Evolutionary conservation across 2,329 filamentous ascomycete genomes (phyloP).

Genomic region (Pezicula radicicola): DNA sequence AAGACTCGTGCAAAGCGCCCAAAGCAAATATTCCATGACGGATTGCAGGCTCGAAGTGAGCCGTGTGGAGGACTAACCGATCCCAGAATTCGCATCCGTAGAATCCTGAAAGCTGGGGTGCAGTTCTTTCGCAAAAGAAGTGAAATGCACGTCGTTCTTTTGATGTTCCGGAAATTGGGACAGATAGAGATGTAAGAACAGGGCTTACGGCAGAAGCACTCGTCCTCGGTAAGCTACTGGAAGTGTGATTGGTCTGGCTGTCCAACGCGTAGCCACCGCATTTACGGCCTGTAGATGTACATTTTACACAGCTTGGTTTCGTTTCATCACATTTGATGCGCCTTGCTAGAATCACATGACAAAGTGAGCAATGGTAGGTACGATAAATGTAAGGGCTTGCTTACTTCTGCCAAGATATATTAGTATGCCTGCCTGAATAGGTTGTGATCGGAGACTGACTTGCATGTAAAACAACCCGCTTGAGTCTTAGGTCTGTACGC

Average conservation of each 20-base stretch:
- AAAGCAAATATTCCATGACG: slow-evolving; percentile 4
- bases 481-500: slow-evolving; percentile 2
- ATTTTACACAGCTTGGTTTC: slow-evolving; percentile 1
- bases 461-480: not conserved
- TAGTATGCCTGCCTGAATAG: not conserved
- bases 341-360: not conserved
- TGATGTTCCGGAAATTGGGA: not conserved
- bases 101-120: slow-evolving; percentile 1
- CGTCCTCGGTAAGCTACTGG: not conserved
- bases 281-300: slow-evolving; percentile 1
- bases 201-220: too few relatives aligned
- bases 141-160: not conserved
- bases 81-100: slow-evolving; percentile 6
- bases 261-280: not conserved
- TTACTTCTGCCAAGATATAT: not conserved
- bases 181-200: not conserved
- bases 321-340: slow-evolving; percentile 5
- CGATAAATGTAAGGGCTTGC: not conserved
- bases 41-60: slow-evolving; percentile 1
- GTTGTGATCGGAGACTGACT: not conserved
- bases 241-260: not conserved
- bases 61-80: slow-evolving; percentile 4
- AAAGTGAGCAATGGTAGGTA: not conserved
- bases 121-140: slow-evolving; percentile 5
- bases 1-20: slow-evolving; percentile 1